Percentiles rank a stretch among this genome's conserved stretches.
Evolutionary conservation across 2,329 filamentous ascomycete species (phyloP).

Genomic region (Kalaharituber pfeilii): DNA sequence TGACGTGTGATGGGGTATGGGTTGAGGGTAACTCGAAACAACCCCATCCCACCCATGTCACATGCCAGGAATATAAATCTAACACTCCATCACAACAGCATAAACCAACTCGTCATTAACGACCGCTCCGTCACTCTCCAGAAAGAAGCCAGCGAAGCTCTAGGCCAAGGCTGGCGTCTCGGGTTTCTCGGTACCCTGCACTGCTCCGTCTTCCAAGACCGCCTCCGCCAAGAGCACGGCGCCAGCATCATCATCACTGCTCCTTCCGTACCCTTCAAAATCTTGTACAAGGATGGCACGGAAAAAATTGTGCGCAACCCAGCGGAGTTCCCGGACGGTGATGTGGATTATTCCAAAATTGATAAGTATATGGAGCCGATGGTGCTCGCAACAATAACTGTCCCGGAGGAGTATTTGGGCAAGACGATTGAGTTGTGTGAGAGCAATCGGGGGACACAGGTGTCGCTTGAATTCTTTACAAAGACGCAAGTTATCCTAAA

Average conservation of each 20-base stretch:
- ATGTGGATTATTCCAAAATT: slow-evolving; percentile 38
- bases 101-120: slow-evolving; percentile 82
- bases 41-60: no score
- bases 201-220: slow-evolving; percentile 97
- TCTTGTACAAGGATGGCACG: slow-evolving; percentile 59
- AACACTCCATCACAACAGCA: slow-evolving; percentile 50
- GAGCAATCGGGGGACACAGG: slow-evolving; percentile 69
- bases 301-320: slow-evolving; percentile 72
- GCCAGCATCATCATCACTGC: slow-evolving; percentile 93
- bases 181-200: slow-evolving; percentile 94
- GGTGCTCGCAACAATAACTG: slow-evolving; percentile 67
- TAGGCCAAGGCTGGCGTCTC: slow-evolving; percentile 83
- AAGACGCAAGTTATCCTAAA: slow-evolving; percentile 84
- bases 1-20: no score
- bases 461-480: slow-evolving; percentile 79
- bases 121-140: slow-evolving; percentile 86
- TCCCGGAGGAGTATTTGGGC: slow-evolving; percentile 86
- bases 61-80: no score
- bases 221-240: slow-evolving; percentile 82
- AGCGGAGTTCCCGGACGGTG: slow-evolving; percentile 66
- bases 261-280: slow-evolving; percentile 80
- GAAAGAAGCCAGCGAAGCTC: slow-evolving; percentile 84
- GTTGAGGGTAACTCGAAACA: no score
- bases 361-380: slow-evolving; percentile 53
- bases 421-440: slow-evolving; percentile 93